phyloP scores from a whole-genome alignment of 768 basidiomycete genomes.

The Pleurotus eryngii region DNA sequence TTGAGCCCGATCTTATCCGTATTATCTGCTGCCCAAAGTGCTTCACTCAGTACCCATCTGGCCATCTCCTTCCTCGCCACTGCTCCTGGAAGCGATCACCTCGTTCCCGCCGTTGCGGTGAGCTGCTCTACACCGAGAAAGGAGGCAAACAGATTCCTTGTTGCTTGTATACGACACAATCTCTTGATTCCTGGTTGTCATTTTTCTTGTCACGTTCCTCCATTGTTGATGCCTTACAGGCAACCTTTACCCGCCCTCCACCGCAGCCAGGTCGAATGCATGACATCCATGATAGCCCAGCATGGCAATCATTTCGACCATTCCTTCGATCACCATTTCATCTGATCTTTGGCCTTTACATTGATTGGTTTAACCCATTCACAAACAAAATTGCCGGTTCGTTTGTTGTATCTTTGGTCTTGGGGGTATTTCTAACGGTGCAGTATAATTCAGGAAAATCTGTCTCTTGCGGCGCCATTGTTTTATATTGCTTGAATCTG shows the following conservation, averaged over 20 bases:
- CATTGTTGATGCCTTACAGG: slow-evolving; percentile 16
- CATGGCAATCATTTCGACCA: slow-evolving; percentile 16
- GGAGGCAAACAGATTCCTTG: slow-evolving; percentile 16
- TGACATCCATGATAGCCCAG: slow-evolving; percentile 24
- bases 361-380: slow-evolving; percentile 35
- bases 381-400: slow-evolving; percentile 28
- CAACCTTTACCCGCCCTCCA: slow-evolving; percentile 12
- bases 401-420: neutral
- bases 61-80: slow-evolving; percentile 10
- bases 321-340: slow-evolving; percentile 13
- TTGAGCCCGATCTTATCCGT: slow-evolving; percentile 20
- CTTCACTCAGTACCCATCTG: slow-evolving; percentile 13
- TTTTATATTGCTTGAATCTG: slow-evolving; percentile 32
- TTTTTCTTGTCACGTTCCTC: slow-evolving; percentile 20
- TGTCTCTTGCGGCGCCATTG: slow-evolving; percentile 23
- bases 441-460: slow-evolving; percentile 10
- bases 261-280: slow-evolving; percentile 12
- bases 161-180: slow-evolving; percentile 20
- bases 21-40: slow-evolving; percentile 25
- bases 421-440: neutral
- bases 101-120: slow-evolving; percentile 14
- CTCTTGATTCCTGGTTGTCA: slow-evolving; percentile 24
- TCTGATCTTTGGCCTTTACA: slow-evolving; percentile 25
- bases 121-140: slow-evolving; percentile 16
- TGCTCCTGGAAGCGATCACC: slow-evolving; percentile 17